Conservation (phyloP, 768 basidiomycete genomes). For the Tricholoma terreum region DNA sequence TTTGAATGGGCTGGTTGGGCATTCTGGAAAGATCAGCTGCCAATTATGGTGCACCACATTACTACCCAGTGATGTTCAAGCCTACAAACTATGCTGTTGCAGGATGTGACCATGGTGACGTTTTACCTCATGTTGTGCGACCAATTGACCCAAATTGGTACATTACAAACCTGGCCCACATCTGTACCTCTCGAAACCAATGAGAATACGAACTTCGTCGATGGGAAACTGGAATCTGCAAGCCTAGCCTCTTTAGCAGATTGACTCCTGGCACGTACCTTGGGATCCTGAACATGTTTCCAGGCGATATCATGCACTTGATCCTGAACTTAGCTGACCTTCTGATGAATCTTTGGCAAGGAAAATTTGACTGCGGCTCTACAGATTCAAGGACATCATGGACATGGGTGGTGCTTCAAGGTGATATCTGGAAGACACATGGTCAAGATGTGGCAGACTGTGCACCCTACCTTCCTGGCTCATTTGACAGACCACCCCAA, state of each 20-base stretch:
- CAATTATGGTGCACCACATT: slow-evolving; percentile 12
- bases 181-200: slow-evolving; percentile 15
- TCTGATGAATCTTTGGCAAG: slow-evolving; percentile 32
- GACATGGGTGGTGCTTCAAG: slow-evolving; percentile 30
- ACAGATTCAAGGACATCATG: slow-evolving; percentile 18
- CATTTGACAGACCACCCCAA: slow-evolving; percentile 38
- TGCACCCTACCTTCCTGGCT: slow-evolving; percentile 33
- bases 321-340: slow-evolving; percentile 38
- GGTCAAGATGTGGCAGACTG: slow-evolving; percentile 28
- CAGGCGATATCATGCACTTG: slow-evolving; percentile 39
- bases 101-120: slow-evolving; percentile 20
- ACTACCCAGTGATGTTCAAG: slow-evolving; percentile 21
- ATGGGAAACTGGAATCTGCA: slow-evolving; percentile 30
- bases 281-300: slow-evolving; percentile 29
- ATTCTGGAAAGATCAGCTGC: slow-evolving; percentile 20
- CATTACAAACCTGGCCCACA: slow-evolving; percentile 2
- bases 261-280: slow-evolving; percentile 18
- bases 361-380: slow-evolving; percentile 17
- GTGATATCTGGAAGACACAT: slow-evolving; percentile 31
- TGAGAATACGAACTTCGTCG: slow-evolving; percentile 14
- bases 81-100: slow-evolving; percentile 16
- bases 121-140: slow-evolving; percentile 3
- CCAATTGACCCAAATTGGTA: slow-evolving; percentile 7
- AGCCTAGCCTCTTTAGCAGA: slow-evolving; percentile 32
- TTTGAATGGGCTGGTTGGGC: slow-evolving; percentile 24